Base-by-base conservation (phyloP, 805 yeast genomes). In the Cyberlindnera mrakii region DNA sequence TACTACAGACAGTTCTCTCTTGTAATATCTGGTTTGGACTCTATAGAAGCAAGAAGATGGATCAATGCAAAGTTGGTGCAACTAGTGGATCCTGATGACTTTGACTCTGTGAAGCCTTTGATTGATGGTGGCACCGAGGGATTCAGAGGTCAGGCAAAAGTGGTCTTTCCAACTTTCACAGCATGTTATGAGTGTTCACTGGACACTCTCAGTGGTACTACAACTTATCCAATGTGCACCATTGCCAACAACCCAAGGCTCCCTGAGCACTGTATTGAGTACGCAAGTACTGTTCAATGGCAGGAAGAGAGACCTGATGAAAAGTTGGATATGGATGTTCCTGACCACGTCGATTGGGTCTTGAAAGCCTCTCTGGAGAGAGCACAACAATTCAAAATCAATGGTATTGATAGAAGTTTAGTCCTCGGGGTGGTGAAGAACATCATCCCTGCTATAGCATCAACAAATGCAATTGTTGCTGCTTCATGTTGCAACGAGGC, bases 81-180 rank as follows among this genome's bases (percentile, higher is more conserved):
- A 9, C 54, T 90, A 49, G 88, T 85, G 4, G 79, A 74, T 38
- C 66, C 60, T 0, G 71, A 76, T 2, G 66, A 68, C 39, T 73
- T 73, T 13, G 70, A 67, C 13, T 62, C 69, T 2, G 60, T 77
- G 16, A 77, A 79, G 36, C 88, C 89, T 0, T 61, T 91, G 58
- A 78, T 93, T 14, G 99, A 91, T 59, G 97, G 97, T 4, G 99
- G 97, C 3, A 85, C 96, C 0, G 98, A 91, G 58, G 97, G 97
- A 0, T 83, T 91, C 57, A 75, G 85, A 50, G 99, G 99, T 3
- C 96, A 91, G 55, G 76, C 89, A 13, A 80, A 96, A 54, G 83
- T 88, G 13, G 88, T 91, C 32, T 64, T 89, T 15, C 98, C 99
- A 1, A 79, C 87, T 0, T 63, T 88, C 27, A 78, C 91, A 0